Percentiles rank a stretch among this genome's conserved stretches.
phyloP scores from a whole-genome alignment of 441 rosid genomes.

The Arabidopsis lyrata region DNA sequence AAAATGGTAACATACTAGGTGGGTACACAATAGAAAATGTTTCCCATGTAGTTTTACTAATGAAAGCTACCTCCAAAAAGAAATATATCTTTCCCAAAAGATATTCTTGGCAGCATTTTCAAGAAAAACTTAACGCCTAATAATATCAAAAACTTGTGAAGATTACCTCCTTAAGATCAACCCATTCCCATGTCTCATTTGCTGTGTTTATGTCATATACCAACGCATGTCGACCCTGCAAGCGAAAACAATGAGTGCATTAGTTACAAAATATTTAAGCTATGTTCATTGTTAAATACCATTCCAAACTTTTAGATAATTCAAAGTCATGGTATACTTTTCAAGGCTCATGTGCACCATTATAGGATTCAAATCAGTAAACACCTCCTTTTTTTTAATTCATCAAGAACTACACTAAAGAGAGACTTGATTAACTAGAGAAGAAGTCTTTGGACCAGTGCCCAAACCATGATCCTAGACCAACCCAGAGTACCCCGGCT shows the following conservation, averaged over 20 bases:
- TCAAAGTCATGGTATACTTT: neutral
- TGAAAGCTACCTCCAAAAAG: neutral
- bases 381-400: constrained; percentile 1
- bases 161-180: constrained; percentile 85
- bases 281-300: neutral
- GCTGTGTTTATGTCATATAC: constrained; percentile 75
- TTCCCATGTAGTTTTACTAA: neutral
- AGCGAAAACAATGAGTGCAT: constrained; percentile 18
- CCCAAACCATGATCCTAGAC: neutral
- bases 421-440: constrained; percentile 24
- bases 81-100: neutral
- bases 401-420: constrained; percentile 6
- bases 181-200: constrained; percentile 95
- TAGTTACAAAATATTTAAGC: constrained; percentile 6
- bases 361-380: neutral
- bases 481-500: constrained; percentile 1
- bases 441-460: neutral
- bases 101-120: neutral
- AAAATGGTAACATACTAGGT: neutral
- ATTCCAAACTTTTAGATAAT: neutral
- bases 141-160: neutral
- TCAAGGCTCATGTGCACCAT: neutral
- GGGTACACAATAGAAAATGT: constrained; percentile 1
- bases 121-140: neutral
- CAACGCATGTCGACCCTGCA: constrained; percentile 85